These are phyloP conservation scores for Xylariales sp. DNA, from an alignment of 2,329 filamentous ascomycete species.

Conservation along the genomic window DNA sequence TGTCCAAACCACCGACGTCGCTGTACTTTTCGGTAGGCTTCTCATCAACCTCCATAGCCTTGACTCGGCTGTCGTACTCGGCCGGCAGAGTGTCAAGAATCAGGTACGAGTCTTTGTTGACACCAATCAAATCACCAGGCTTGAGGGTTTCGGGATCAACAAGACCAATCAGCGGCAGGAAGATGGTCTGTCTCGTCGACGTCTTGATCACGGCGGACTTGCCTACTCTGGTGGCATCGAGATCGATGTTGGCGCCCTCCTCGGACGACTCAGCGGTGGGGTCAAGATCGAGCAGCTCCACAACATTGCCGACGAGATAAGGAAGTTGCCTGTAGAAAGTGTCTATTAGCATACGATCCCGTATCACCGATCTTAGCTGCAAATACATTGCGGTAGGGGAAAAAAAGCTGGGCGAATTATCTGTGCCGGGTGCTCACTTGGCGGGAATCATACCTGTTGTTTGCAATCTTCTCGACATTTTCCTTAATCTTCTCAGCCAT, in stretches of 20 bases:
- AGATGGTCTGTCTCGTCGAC: slow-evolving; percentile 96
- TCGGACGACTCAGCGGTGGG: slow-evolving; percentile 93
- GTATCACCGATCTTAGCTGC: too few species aligned
- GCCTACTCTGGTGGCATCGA: slow-evolving; percentile 92
- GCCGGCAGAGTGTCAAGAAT: slow-evolving; percentile 94
- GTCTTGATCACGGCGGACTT: slow-evolving; percentile 99
- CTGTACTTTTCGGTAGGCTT: slow-evolving; percentile 99
- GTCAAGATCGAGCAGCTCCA: slow-evolving; percentile 94
- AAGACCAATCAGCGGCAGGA: slow-evolving; percentile 92
- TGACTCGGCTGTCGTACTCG: slow-evolving; percentile 97
- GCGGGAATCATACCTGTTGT: slow-evolving; percentile 96
- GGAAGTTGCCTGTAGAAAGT: slow-evolving; percentile 74
- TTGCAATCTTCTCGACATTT: slow-evolving; percentile 97
- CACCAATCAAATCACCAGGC: slow-evolving; percentile 92
- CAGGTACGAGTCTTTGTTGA: slow-evolving; percentile 98
- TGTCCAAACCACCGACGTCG: slow-evolving; percentile 94
- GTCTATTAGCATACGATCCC: too few species aligned
- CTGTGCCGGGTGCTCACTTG: slow-evolving; percentile 17
- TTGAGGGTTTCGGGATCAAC: slow-evolving; percentile 95
- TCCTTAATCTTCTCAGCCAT: slow-evolving; percentile 99
- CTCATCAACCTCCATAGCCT: slow-evolving; percentile 99
- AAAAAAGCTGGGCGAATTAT: slow-evolving; percentile 11
- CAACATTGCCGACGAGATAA: slow-evolving; percentile 97
- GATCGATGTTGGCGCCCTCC: slow-evolving; percentile 96
- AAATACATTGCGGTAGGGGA: too few species aligned